A percentile compares a stretch with the other conserved stretches of the same genome.
These are phyloP conservation scores for Pestalotiopsis sp. DNA, from an alignment of 2,329 filamentous ascomycete species.

Conservation along the genomic window DNA sequence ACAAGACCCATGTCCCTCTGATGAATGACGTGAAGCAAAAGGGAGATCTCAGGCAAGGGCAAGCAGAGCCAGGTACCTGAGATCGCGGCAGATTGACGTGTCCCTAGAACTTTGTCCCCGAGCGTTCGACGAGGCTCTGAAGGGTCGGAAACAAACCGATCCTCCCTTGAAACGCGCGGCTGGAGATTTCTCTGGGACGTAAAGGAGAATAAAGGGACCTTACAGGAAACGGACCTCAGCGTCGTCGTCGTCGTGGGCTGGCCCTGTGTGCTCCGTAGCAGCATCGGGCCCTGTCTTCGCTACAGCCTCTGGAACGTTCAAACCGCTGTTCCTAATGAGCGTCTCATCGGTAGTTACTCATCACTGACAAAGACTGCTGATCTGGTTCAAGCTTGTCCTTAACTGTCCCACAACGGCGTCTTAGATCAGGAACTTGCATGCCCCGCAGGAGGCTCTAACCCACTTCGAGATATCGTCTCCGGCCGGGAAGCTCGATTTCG, in stretches of 20 bases:
- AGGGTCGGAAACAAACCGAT: constrained; percentile 12
- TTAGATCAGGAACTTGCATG: constrained; percentile 24
- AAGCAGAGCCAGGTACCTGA: not conserved
- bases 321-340: not conserved
- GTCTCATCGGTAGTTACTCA: constrained; percentile 2
- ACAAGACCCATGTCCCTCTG: not conserved
- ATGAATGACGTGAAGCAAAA: constrained; percentile 10
- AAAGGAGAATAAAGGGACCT: not conserved
- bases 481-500: constrained; percentile 38
- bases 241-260: not conserved
- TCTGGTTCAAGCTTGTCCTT: not conserved
- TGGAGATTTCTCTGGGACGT: constrained; percentile 9
- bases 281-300: not conserved
- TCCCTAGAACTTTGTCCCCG: not conserved
- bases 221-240: not conserved
- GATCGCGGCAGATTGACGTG: constrained; percentile 8
- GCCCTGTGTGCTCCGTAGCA: not conserved
- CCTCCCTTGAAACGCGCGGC: constrained; percentile 8
- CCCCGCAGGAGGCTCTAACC: constrained; percentile 28
- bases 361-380: constrained; percentile 7
- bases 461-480: constrained; percentile 39
- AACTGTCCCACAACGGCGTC: constrained; percentile 7
- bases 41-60: constrained; percentile 3
- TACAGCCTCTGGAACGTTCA: not conserved
- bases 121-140: constrained; percentile 10